Percentiles rank a stretch among this genome's conserved stretches.
These are phyloP conservation scores for Loxodes magnus DNA, from an alignment of 73 alveolate species.

Conservation along the genomic window DNA sequence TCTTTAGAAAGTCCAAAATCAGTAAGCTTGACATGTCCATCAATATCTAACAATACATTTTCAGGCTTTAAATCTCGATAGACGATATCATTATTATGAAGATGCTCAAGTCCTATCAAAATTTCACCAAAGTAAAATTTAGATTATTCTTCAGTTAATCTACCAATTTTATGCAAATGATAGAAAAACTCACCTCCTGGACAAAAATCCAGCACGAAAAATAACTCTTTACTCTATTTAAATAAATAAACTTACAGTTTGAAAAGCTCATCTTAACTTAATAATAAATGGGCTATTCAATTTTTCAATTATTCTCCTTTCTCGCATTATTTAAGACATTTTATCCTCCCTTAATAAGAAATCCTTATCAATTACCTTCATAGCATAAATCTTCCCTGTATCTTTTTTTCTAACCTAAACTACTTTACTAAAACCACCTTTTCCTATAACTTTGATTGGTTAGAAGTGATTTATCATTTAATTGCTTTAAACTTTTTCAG, in stretches of 20 bases:
- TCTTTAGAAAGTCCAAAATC: slow-evolving; percentile 27
- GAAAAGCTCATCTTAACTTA: slow-evolving; percentile 54
- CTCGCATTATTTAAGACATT: slow-evolving; percentile 5
- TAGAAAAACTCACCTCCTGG: slow-evolving; percentile 81
- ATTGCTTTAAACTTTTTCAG: background rate
- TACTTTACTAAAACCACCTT: slow-evolving; percentile 74
- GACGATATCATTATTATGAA: slow-evolving; percentile 20
- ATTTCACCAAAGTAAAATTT: slow-evolving; percentile 44
- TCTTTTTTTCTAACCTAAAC: slow-evolving; percentile 55
- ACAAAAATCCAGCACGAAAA: slow-evolving; percentile 59
- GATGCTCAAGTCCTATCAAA: slow-evolving; percentile 49
- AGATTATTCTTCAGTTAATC: slow-evolving; percentile 41
- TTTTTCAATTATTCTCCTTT: slow-evolving; percentile 38
- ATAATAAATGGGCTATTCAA: slow-evolving; percentile 42
- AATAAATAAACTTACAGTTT: no score
- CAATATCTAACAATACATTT: slow-evolving; percentile 28
- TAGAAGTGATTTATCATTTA: slow-evolving; percentile 6
- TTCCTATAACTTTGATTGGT: slow-evolving; percentile 60
- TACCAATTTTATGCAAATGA: slow-evolving; percentile 52
- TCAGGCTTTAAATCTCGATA: slow-evolving; percentile 69
- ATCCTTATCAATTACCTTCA: slow-evolving; percentile 54
- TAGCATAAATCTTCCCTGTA: slow-evolving; percentile 71
- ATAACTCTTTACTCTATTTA: slow-evolving; percentile 40
- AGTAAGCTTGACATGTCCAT: slow-evolving; percentile 23
- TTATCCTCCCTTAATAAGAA: slow-evolving; percentile 25